Base-by-base conservation (phyloP, 352 stramenopile genomes). In the Pythium folliculosum region DNA sequence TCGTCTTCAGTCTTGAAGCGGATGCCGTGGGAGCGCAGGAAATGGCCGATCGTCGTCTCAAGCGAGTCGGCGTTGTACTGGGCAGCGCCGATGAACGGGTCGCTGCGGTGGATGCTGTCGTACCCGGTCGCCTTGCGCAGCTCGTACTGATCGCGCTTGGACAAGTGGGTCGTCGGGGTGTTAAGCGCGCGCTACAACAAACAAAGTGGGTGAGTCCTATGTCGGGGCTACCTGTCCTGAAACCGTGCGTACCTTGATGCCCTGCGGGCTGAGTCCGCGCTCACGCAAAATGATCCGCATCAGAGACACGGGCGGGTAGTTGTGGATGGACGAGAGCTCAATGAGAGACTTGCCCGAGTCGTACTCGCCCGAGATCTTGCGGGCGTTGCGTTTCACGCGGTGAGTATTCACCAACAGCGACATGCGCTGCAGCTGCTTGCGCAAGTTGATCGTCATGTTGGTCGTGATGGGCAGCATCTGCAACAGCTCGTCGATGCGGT, bases 381-480 rank as follows among this genome's bases (percentile, higher is more conserved):
- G 35, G 25, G 75, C 81, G 50, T 88, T 74, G 23, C 81, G 81
- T 27, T 85, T 84, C 5, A 95, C 84, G 63, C 86, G 86, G 65
- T 93, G 84, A 54, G 86, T 93, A 60, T 95, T 95, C n/a, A 95
- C 84, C 21, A 95, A 60, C 48, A 95, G 70, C 44, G 84, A 93
- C 84, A 93, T 93, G 45, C 86, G 84, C 74, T 91, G 81, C 44
- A 95, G 56, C 70, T 95, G 86, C 67, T 95, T 95, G 52, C 84
- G 80, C 65, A 95, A 64, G 58, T 95, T 95, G 38, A 95, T 81
- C 30, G 86, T 95, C 81, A 95, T 89, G 63, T 95, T 95, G 62
- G 86, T 85, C 10, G 84, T 93, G 69, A 95, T 95, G 22, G 86
- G 86, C 66, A 95, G 75, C 86, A 95, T 90, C 66, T 91, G 77